Base-by-base conservation (phyloP, 2,329 filamentous ascomycete genomes). In the Xylaria polymorpha region DNA sequence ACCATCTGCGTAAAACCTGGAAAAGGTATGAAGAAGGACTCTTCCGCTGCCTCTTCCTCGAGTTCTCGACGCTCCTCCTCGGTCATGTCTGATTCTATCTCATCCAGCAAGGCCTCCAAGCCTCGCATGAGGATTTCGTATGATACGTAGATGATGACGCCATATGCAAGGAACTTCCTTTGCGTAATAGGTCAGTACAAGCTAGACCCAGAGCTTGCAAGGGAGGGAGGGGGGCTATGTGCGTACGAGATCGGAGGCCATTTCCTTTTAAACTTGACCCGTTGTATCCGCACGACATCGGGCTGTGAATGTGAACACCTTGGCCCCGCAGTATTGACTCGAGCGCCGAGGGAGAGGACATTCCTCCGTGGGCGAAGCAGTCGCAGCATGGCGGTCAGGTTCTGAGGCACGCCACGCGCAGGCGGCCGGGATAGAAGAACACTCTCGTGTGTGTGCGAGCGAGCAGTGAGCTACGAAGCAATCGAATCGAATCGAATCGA, bases 1-100 rank as follows among this genome's bases (percentile, higher is more conserved):
- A 88, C 79, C 66, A 81, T 72, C 59, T 83, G 83, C 0, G 83
- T 87, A 2, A 87, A 88, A 51, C 88, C 88, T 3, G 88, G 88
- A 61, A 92, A 85, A 0, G 90, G 88, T 8, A 92, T 84, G 69
- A 91, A 91, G 5, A 84, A 22, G 15, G 84, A 79, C 20, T 85
- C 81, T 15, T 82, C 80, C 3, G 84, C 81, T 3, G 84, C 81
- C 1, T 83, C 82, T 1, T 83, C 80, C 15, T 82, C 77, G 6
- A 76, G 29, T 22, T 82, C 79, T 37, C 80, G 77, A 68, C 80
- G 82, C 73, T 85, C 84, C 53, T 84, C 80, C 25, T 83, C 80
- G 0, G 81, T 81, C 59, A 84, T 72, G 15, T 80, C 77, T 4
- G 81, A 80, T 69, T 82, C 81, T 71, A 84, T 79, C 20, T 81